Base-by-base conservation (phyloP, 129 eudicot species). In the Saussurea involucrata region DNA sequence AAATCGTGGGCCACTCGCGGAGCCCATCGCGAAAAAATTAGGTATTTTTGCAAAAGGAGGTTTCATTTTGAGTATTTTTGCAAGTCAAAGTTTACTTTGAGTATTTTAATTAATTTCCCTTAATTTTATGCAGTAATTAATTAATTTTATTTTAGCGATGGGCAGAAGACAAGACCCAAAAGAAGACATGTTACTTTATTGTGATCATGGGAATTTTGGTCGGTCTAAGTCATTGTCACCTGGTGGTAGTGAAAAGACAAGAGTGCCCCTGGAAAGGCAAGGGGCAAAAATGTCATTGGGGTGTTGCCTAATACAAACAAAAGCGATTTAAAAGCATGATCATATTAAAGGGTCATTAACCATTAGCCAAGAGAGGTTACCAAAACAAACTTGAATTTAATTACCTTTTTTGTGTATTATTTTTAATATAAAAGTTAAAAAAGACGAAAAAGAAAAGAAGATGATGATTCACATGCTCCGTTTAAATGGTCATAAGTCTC, bases 211-310 rank as follows among this genome's bases (percentile, higher is more conserved):
- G 80, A 46, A 74, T 66, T 74, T 66, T 74, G 84, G 84, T 80
- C 80, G 84, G 84, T 74, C 76, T 75, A 29, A 58, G 84, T 80
- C 84, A 37, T 75, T 80, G n/a, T 80, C 84, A 67, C 3, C 46
- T 10, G 32, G 57, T 12, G 7, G 66, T 44, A 1, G 0, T n/a
- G 20, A 73, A 80, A 80, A 67, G 70, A 80, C 79, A 55, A 66
- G 1, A 8, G n/a, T 27, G 21, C 28, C 79, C 84, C 8, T 74
- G 28, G 8, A 28, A 67, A 67, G 25, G 9, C 42, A 34, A 49
- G 65, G 73, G 79, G 53, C 40, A 73, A n/a, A 36, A 4, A 22
- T 3, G 84, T 73, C 49, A 73, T 31, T 74, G 55, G 75, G 83
- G 42, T 63, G 69, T 67, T 67, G 80, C 80, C 84, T 74, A 67